phyloP scores from a whole-genome alignment of 2,329 filamentous ascomycete species.

The Pseudocercospora fuligena region DNA sequence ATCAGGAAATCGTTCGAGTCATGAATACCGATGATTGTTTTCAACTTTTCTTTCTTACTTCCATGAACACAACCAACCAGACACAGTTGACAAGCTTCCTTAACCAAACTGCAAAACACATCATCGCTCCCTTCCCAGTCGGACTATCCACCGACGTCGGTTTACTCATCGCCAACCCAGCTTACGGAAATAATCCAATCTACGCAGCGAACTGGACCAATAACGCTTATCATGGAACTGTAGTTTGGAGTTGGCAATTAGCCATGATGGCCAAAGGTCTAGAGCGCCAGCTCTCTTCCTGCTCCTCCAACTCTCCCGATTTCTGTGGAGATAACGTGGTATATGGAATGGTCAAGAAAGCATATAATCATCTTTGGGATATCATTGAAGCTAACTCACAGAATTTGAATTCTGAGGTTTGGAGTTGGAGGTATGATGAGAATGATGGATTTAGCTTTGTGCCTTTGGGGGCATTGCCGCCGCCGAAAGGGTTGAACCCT shows the following conservation, averaged over 20 bases:
- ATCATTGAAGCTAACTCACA: constrained; percentile 60
- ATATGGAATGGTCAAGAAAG: constrained; percentile 46
- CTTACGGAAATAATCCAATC: constrained; percentile 55
- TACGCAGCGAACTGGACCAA: constrained; percentile 60
- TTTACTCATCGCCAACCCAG: constrained; percentile 65
- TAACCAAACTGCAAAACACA: constrained; percentile 61
- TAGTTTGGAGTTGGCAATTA: constrained; percentile 69
- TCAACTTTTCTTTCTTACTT: constrained; percentile 65
- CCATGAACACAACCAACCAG: constrained; percentile 60
- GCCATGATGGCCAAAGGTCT: constrained; percentile 68
- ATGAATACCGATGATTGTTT: constrained; percentile 70
- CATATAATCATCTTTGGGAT: constrained; percentile 65
- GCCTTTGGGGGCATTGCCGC: constrained; percentile 57
- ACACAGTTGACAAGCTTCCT: constrained; percentile 61
- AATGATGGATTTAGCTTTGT: constrained; percentile 53
- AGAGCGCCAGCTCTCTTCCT: constrained; percentile 62
- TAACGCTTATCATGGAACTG: constrained; percentile 66
- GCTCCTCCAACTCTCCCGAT: constrained; percentile 45
- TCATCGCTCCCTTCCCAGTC: constrained; percentile 62
- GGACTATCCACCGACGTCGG: constrained; percentile 63
- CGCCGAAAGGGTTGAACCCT: constrained; percentile 46
- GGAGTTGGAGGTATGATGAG: constrained; percentile 64
- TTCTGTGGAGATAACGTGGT: constrained; percentile 58
- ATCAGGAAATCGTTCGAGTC: constrained; percentile 57
- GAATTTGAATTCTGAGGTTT: constrained; percentile 63